Base-by-base conservation (phyloP, 2,329 filamentous ascomycete genomes). In the Penicillium sp. region DNA sequence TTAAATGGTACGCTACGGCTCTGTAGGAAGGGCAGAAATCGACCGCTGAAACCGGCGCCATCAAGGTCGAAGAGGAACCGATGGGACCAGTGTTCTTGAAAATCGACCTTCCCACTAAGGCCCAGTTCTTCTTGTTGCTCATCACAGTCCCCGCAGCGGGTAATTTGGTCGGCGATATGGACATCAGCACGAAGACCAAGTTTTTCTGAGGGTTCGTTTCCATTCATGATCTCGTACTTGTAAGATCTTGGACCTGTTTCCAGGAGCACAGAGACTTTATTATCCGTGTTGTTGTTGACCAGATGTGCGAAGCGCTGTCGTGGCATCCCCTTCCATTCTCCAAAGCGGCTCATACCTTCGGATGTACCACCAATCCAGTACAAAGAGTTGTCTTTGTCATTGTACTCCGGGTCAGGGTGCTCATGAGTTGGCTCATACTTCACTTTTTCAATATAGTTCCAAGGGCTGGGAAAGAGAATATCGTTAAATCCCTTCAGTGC, bases 351-450 rank as follows among this genome's bases (percentile, higher is more conserved):
- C 60, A 79, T 69, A 66, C 82, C 77, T 71, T 87, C 83, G 3
- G 82, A 83, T 2, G 88, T 85, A 11, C 81, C 80, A n/a, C 88
- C 89, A 50, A 90, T 86, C 91, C 91, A 96, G 72, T 89, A 89
- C 3, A 93, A 77, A 1, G 79, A 78, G 59, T 88, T 83, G 45
- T 83, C 78, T 66, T 92, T 92, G 48, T 86, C 76, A 0, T 75
- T 67, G 61, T 90, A 93, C 0, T 75, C 70, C 6, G 70, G 70
- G 62, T 87, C 85, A 0, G 81, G 82, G 50, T 78, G 72, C 5
- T 77, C 78, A 3, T 81, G 75, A 1, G 81, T 79, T 26, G 83
- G 81, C 0, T 75, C 68, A 50, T 85, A 84, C 59, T 75, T 75
- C 13, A 79, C 80, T 68, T 85, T 86, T 58, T 84, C 82, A 58